Conservation (phyloP, 108 stramenopile species). For the Conticribra weissflogii region DNA sequence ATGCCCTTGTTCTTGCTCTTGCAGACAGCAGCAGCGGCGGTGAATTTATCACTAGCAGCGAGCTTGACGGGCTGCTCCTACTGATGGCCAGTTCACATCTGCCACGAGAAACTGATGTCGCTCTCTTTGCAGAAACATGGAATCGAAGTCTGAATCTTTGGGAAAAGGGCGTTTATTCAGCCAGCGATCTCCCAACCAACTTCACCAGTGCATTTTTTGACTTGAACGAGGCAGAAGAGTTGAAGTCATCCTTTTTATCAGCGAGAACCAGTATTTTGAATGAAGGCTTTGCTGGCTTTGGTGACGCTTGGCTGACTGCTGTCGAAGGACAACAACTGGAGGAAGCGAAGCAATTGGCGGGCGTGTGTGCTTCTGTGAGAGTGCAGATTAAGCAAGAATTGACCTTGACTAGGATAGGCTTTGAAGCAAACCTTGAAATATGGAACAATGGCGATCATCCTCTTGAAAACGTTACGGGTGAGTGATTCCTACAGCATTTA, state of each 20-base stretch:
- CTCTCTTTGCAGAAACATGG: slow-evolving; percentile 23
- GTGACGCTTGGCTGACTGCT: slow-evolving; percentile 41
- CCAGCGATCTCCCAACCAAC: slow-evolving; percentile 22
- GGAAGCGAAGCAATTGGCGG: slow-evolving; percentile 29
- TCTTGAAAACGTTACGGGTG: slow-evolving; percentile 34
- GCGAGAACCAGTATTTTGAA: slow-evolving; percentile 7
- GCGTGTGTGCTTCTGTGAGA: slow-evolving; percentile 39
- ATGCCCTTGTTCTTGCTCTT: slow-evolving; percentile 6
- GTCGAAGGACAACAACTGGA: slow-evolving; percentile 44
- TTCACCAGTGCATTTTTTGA: slow-evolving; percentile 30
- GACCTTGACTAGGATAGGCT: slow-evolving; percentile 35
- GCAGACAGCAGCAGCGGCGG: slow-evolving; percentile 22
- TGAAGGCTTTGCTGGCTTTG: slow-evolving; percentile 25
- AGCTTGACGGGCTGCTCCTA: slow-evolving; percentile 9
- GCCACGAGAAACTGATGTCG: slow-evolving; percentile 20
- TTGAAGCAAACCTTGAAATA: slow-evolving; percentile 35
- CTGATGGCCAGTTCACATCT: slow-evolving; percentile 3
- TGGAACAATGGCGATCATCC: slow-evolving; percentile 22
- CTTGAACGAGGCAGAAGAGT: neutral
- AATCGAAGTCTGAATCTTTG: slow-evolving; percentile 26
- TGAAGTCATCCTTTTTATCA: slow-evolving; percentile 11
- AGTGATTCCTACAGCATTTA: no score
- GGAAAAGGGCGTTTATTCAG: slow-evolving; percentile 19
- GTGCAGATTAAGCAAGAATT: slow-evolving; percentile 36
- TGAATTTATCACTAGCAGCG: slow-evolving; percentile 19